Base-by-base conservation (phyloP, 192 early-diverging fungal genomes). In the Rhizoclosmatium globosum region DNA sequence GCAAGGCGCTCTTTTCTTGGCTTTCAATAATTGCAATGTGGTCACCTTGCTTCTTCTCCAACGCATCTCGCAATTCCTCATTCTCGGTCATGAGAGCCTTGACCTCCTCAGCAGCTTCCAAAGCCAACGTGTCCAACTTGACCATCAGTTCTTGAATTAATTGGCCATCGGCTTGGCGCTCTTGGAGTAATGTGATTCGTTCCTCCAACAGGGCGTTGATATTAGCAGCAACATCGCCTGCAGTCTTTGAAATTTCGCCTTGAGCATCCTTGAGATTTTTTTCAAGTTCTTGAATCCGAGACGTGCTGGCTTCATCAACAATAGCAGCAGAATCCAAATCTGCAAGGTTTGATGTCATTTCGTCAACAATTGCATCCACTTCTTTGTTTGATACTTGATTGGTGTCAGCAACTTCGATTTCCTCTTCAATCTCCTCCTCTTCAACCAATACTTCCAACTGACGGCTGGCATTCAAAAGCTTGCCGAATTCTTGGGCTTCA, bases 221-320 rank as follows among this genome's bases (percentile, higher is more conserved):
- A 17, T 62, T 47, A 19, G 56, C 72, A 19, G 72, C 72, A 7
- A 74, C 61, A n/a, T 62, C 72, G n/a, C 46, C 59, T 17, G 38
- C 44, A 11, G 47, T 48, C 6, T 45, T 15, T 38, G 72, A 43
- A 13, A 74, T 64, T 11, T 74, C 72, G 59, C 59, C 45, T 47
- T 47, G 38, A 4, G 56, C 62, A 19, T 74, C 60, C 7, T 59
- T 59, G 13, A 64, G 21, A 17, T n/a, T 7, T n/a, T n/a, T 31
- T 41, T 74, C 72, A 39, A 74, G 72, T 21, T 41, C 19, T 44
- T 62, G 72, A 9, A 74, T 74, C 4, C 47, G 56, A 9, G 60
- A n/a, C 42, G 72, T 56, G 39, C 3, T 43, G 48, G n/a, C n/a
- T n/a, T 71, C 39, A 9, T 21, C 23, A 6, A 48, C 70, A 50